These are phyloP conservation scores for Daldinia sp. DNA, from an alignment of 2,329 filamentous ascomycete genomes.

Conservation along the genomic window DNA sequence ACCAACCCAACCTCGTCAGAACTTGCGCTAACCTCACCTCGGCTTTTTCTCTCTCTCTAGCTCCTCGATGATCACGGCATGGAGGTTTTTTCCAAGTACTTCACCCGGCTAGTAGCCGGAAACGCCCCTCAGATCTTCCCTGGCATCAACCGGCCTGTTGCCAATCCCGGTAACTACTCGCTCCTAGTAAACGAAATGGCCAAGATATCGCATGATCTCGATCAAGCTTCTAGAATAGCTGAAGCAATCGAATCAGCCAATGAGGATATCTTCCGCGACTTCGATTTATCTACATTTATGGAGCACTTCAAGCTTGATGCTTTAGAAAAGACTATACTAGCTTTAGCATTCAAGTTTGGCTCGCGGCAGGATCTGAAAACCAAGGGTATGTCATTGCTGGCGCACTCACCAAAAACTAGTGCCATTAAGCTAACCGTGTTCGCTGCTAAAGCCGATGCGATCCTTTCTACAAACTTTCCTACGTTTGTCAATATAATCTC, in stretches of 20 bases:
- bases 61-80: conserved; percentile 98
- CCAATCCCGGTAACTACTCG: conserved; percentile 85
- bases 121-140: conserved; percentile 95
- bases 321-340: conserved; percentile 86
- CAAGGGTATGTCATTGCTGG: conserved; percentile 74
- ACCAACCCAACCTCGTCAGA: neutral
- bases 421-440: conserved; percentile 37
- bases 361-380: conserved; percentile 83
- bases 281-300: conserved; percentile 95
- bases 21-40: conserved; percentile 34
- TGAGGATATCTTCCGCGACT: conserved; percentile 94
- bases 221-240: conserved; percentile 90
- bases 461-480: conserved; percentile 82
- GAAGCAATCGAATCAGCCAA: conserved; percentile 92
- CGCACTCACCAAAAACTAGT: conserved; percentile 47
- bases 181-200: conserved; percentile 86
- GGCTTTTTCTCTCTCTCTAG: conserved; percentile 59
- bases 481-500: conserved; percentile 83
- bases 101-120: conserved; percentile 89
- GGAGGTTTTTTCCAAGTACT: conserved; percentile 98
- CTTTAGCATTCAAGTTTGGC: conserved; percentile 88
- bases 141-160: conserved; percentile 76
- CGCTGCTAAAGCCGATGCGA: conserved; percentile 78
- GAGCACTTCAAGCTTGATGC: conserved; percentile 95
- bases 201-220: conserved; percentile 82